Evolutionary conservation across 257 asterid genomes (phyloP), one percentile per base, ranked within the genome.

Genomic region (Solanum appendiculatum): DNA sequence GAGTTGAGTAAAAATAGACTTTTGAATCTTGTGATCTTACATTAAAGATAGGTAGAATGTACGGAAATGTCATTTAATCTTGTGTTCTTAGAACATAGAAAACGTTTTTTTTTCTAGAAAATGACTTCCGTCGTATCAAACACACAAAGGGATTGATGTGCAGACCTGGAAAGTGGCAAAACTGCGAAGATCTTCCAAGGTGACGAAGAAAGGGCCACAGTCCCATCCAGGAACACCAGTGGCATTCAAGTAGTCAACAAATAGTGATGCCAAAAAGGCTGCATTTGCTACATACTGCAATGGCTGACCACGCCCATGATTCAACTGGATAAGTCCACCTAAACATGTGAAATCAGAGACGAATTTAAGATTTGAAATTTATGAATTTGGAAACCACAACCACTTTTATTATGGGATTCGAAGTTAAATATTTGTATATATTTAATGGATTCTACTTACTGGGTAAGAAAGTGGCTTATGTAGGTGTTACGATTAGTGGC

Each of bases 261-360:
- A 96, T n/a, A 96, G 51, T n/a, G 98, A 90, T 11, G 98, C 95
- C 89, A 96, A 80, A 87, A 96, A 96, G 10, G 98, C 98, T 21
- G 98, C 99, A 87, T 96, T 96, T 20, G 90, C 95, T 29, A 91
- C 96, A 85, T 95, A 95, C 70, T 96, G 98, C 88, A 96, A 83
- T 75, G 94, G 88, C 60, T 95, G 98, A 25, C 92, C 91, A 23
- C 56, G 83, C 74, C 96, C 97, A 78, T 90, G 94, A 69, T 90
- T 92, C 88, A 96, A 54, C 87, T 93, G 86, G 54, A 96, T 93
- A 92, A 96, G 68, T 72, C 98, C 98, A 14, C 98, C 99, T 96
- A 58, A 51, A 4, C 13, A 36, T 34, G 56, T 39, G 33, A 82
- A 20, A 48, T 0, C 46, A 14, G 73, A 16, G 27, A 11, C 4